A percentile compares a stretch with the other conserved stretches of the same genome.
Evolutionary conservation across 345 rosid genomes (phyloP).

Genomic region (Noccaea caerulescens): DNA sequence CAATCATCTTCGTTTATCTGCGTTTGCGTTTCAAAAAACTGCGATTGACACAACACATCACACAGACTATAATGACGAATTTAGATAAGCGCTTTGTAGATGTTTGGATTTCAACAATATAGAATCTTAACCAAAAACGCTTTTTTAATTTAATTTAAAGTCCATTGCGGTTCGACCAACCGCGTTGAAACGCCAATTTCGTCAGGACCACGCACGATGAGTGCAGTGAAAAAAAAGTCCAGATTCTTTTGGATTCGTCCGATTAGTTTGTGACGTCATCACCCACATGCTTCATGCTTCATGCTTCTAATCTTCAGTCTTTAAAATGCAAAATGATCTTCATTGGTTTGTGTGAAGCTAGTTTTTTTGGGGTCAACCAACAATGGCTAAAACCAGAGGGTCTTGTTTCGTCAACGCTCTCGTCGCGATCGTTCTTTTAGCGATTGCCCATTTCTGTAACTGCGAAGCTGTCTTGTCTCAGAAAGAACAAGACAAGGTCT

Average conservation of each 20-base stretch:
- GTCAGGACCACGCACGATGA: constrained; percentile 37
- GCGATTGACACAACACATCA: not conserved
- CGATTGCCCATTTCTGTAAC: constrained; percentile 33
- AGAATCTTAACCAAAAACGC: not conserved
- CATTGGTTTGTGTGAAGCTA: constrained; percentile 1
- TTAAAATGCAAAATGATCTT: constrained; percentile 25
- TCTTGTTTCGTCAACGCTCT: constrained; percentile 35
- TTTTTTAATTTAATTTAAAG: not conserved
- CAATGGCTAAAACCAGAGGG: constrained; percentile 37
- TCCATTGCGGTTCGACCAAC: not conserved
- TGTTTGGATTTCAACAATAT: not conserved
- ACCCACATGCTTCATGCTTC: constrained; percentile 23
- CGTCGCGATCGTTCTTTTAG: constrained; percentile 29
- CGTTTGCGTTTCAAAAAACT: constrained; percentile 6
- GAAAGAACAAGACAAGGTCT: constrained; percentile 69
- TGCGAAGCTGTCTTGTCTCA: constrained; percentile 45
- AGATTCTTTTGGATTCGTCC: constrained; percentile 23
- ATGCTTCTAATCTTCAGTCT: constrained; percentile 1
- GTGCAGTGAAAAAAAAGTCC: constrained; percentile 13
- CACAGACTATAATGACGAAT: not conserved
- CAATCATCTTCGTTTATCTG: constrained; percentile 11
- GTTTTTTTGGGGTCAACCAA: constrained; percentile 6
- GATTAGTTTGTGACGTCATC: constrained; percentile 36
- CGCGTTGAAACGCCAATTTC: constrained; percentile 3
- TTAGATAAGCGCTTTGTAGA: not conserved